phyloP scores from a whole-genome alignment of 2,329 filamentous ascomycete species.

The Falciphora oryzae region DNA sequence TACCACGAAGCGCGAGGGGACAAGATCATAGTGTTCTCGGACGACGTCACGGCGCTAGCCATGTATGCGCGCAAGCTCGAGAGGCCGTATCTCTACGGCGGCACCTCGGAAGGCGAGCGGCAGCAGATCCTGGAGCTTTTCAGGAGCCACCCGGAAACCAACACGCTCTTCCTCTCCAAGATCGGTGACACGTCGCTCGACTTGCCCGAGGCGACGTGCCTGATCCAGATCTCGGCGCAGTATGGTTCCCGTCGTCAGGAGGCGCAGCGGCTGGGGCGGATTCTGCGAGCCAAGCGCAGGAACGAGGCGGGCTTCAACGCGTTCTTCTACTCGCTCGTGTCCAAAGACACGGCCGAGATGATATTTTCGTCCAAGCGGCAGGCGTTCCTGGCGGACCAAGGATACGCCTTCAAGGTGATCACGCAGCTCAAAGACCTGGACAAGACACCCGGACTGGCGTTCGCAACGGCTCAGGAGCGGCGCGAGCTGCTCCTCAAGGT shows the following conservation, averaged over 20 bases:
- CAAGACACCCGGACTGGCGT: conserved; percentile 71
- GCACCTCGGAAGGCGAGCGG: conserved; percentile 80
- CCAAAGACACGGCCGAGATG: conserved; percentile 97
- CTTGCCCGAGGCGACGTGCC: conserved; percentile 89
- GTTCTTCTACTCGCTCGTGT: conserved; percentile 96
- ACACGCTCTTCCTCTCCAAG: conserved; percentile 92
- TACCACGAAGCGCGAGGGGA: conserved; percentile 91
- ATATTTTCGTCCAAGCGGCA: conserved; percentile 93
- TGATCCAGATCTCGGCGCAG: conserved; percentile 95
- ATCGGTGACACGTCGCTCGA: conserved; percentile 96
- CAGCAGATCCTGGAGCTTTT: conserved; percentile 87
- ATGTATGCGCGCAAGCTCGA: conserved; percentile 75
- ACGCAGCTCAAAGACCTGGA: conserved; percentile 90
- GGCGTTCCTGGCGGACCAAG: conserved; percentile 93
- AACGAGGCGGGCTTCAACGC: conserved; percentile 98
- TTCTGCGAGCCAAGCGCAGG: conserved; percentile 85
- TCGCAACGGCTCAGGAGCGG: conserved; percentile 70
- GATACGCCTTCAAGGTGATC: conserved; percentile 98
- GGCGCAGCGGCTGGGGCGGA: conserved; percentile 85
- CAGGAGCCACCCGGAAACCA: conserved; percentile 81
- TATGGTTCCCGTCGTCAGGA: conserved; percentile 95
- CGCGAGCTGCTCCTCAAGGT: conserved; percentile 84
- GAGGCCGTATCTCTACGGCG: conserved; percentile 87
- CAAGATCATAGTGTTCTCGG: conserved; percentile 96
- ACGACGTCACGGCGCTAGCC: conserved; percentile 88